Evolutionary conservation across 2,329 filamentous ascomycete genomes (phyloP).

Genomic region (Fusarium scirpi): DNA sequence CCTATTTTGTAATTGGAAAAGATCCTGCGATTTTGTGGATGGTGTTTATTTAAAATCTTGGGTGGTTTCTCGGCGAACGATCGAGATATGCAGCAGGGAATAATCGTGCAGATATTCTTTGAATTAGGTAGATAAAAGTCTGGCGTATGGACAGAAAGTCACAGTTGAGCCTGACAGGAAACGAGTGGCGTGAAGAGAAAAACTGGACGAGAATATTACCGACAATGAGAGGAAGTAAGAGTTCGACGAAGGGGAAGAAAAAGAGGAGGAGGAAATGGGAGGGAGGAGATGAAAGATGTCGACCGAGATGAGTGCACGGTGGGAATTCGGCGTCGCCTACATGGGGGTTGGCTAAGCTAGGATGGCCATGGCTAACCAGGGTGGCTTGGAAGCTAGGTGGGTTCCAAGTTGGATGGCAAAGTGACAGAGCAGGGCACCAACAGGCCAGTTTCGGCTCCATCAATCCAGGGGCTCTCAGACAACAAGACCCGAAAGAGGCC

Average conservation of each 20-base stretch:
- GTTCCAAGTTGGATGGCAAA: constrained; percentile 31
- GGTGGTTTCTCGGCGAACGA: constrained; percentile 44
- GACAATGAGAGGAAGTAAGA: constrained; percentile 46
- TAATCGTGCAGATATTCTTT: constrained; percentile 30
- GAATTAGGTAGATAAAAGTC: constrained; percentile 44
- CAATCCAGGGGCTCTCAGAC: constrained; percentile 39
- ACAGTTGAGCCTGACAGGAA: constrained; percentile 49
- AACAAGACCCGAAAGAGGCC: constrained; percentile 29
- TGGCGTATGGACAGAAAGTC: constrained; percentile 43
- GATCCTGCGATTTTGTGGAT: constrained; percentile 35
- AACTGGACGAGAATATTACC: constrained; percentile 45
- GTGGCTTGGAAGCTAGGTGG: constrained; percentile 10
- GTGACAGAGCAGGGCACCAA: constrained; percentile 37
- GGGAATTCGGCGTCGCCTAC: constrained; percentile 41
- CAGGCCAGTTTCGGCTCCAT: constrained; percentile 33
- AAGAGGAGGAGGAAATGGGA: constrained; percentile 43
- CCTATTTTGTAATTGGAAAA: constrained; percentile 39
- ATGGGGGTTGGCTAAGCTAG: constrained; percentile 20
- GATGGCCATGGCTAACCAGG: background rate
- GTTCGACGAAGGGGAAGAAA: constrained; percentile 43
- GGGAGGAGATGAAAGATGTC: constrained; percentile 45
- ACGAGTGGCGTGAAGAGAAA: constrained; percentile 56
- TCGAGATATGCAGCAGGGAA: constrained; percentile 29
- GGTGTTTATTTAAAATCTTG: constrained; percentile 33
- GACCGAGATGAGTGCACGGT: constrained; percentile 46